Conservation (phyloP, 345 rosid genomes). For the Alliaria petiolata region DNA sequence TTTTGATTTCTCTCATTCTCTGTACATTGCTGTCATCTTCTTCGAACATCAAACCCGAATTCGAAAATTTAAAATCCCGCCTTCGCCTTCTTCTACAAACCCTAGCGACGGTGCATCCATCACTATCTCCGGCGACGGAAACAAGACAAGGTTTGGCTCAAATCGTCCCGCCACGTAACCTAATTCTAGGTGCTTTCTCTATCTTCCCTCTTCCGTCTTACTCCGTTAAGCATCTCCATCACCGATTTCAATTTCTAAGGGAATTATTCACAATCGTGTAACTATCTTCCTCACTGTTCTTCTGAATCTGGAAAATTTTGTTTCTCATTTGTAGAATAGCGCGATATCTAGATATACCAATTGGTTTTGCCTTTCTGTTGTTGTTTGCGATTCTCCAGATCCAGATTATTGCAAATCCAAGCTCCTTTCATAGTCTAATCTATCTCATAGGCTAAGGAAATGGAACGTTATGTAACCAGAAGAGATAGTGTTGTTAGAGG, state of each 20-base stretch:
- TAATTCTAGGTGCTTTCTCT: slow-evolving; percentile 2
- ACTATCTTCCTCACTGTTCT: neutral
- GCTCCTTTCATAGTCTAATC: neutral
- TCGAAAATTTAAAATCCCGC: slow-evolving; percentile 30
- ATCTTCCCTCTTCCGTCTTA: neutral
- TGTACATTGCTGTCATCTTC: slow-evolving; percentile 3
- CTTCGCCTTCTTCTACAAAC: slow-evolving; percentile 13
- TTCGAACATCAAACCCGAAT: slow-evolving; percentile 1
- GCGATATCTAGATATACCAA: neutral
- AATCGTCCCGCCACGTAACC: neutral
- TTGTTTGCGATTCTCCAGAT: slow-evolving; percentile 21
- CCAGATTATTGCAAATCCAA: neutral
- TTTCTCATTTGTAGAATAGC: neutral
- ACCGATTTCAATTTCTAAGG: neutral
- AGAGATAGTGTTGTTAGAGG: slow-evolving; percentile 12
- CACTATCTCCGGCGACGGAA: neutral
- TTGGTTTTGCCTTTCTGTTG: neutral
- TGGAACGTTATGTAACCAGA: slow-evolving; percentile 10
- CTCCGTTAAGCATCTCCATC: neutral
- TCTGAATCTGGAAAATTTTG: neutral
- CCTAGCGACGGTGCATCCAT: slow-evolving; percentile 15
- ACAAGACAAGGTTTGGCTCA: no score
- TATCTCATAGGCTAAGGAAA: no score
- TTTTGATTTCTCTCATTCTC: neutral
- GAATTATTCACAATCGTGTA: neutral